Evolutionary conservation across 495 filamentous ascomycete species (phyloP).

Genomic region (Penicillium chermesinum): DNA sequence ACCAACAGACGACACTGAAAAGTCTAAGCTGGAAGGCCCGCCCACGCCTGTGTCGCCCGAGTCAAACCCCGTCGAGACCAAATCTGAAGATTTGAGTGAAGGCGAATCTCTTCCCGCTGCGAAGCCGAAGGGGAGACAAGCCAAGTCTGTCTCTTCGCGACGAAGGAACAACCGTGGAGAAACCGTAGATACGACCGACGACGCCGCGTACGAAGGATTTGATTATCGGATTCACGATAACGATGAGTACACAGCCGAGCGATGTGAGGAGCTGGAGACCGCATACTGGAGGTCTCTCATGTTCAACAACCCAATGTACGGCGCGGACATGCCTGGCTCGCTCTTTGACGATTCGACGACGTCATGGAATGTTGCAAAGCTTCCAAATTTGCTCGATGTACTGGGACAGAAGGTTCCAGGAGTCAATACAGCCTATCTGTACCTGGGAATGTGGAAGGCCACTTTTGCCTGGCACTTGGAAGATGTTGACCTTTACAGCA

Average conservation of each 20-base stretch:
- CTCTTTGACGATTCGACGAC: conserved; percentile 87
- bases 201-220: conserved; percentile 79
- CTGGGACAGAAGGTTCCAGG: conserved; percentile 92
- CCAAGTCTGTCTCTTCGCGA: conserved; percentile 59
- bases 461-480: conserved; percentile 99
- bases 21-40: conserved; percentile 40
- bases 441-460: conserved; percentile 99
- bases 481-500: conserved; percentile 97
- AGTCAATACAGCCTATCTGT: conserved; percentile 98
- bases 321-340: conserved; percentile 92
- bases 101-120: conserved; percentile 44
- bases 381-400: conserved; percentile 90
- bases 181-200: conserved; percentile 65
- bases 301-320: conserved; percentile 90
- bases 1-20: conserved; percentile 37
- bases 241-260: conserved; percentile 78
- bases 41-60: conserved; percentile 52
- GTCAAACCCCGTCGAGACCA: conserved; percentile 42
- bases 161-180: conserved; percentile 78
- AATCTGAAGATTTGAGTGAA: conserved; percentile 45
- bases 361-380: conserved; percentile 88
- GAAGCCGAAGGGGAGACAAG: conserved; percentile 49
- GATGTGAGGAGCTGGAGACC: conserved; percentile 89
- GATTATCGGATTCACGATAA: conserved; percentile 81
- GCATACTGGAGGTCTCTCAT: conserved; percentile 95